These are phyloP conservation scores for Penicillium cinerascens DNA, from an alignment of 495 filamentous ascomycete genomes.

Conservation along the genomic window DNA sequence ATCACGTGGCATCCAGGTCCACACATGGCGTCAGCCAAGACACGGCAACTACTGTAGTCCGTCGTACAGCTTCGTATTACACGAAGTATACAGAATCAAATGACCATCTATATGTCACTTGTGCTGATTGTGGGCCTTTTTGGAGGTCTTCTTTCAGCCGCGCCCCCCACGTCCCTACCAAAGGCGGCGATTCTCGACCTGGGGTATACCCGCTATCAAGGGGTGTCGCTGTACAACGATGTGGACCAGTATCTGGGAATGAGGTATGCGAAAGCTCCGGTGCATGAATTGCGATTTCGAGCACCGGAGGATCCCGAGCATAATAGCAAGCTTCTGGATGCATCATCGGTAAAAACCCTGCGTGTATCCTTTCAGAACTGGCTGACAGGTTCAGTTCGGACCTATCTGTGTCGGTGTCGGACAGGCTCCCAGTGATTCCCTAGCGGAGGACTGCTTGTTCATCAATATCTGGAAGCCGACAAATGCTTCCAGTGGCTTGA, in stretches of 20 bases:
- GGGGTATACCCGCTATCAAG: slow-evolving; percentile 38
- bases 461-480: slow-evolving; percentile 64
- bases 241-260: slow-evolving; percentile 59
- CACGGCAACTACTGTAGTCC: neutral
- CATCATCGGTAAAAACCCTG: slow-evolving; percentile 26
- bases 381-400: slow-evolving; percentile 29
- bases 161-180: slow-evolving; percentile 4
- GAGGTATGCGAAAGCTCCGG: slow-evolving; percentile 54
- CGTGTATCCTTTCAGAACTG: neutral
- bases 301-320: slow-evolving; percentile 48
- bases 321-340: slow-evolving; percentile 33
- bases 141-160: slow-evolving; percentile 7
- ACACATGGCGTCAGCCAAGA: slow-evolving; percentile 3
- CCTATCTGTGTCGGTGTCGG: slow-evolving; percentile 35
- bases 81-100: neutral
- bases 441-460: slow-evolving; percentile 65
- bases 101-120: slow-evolving; percentile 2
- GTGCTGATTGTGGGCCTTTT: slow-evolving; percentile 6
- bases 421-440: slow-evolving; percentile 33
- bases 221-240: slow-evolving; percentile 32
- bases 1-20: neutral
- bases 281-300: slow-evolving; percentile 51
- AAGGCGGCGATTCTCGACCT: slow-evolving; percentile 28
- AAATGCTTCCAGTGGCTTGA: slow-evolving; percentile 46
- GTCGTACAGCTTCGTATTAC: neutral